phyloP scores from a whole-genome alignment of 1,284 basidiomycete species.

The Pholiota adiposa region DNA sequence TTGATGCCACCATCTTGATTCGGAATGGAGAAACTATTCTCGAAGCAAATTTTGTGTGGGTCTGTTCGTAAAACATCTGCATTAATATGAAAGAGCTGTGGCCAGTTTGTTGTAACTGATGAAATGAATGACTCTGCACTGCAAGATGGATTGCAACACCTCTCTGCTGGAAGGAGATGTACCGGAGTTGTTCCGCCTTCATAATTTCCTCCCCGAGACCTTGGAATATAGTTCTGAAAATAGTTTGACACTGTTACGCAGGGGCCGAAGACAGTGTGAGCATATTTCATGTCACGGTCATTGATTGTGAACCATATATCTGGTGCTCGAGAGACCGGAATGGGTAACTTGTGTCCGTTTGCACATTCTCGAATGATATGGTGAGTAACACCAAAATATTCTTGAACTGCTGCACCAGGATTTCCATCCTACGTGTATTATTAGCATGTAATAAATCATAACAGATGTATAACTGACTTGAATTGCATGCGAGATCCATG shows the following conservation, averaged over 20 bases:
- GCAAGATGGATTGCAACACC: neutral
- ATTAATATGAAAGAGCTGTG: neutral
- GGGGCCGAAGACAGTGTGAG: neutral
- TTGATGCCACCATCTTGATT: neutral
- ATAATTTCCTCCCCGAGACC: neutral
- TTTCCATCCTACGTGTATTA: neutral
- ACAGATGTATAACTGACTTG: neutral
- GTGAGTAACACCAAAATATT: constrained; percentile 1
- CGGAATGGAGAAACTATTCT: neutral
- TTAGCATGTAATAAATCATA: too few relatives aligned
- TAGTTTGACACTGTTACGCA: neutral
- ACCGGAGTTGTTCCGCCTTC: neutral
- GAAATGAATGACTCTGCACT: too few relatives aligned
- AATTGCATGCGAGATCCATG: neutral
- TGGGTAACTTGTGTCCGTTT: neutral
- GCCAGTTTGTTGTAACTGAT: neutral
- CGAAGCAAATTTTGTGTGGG: neutral
- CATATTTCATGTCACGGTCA: neutral
- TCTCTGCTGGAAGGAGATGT: neutral
- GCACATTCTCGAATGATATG: neutral
- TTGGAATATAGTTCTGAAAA: neutral
- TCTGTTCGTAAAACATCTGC: neutral
- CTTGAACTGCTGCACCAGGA: neutral
- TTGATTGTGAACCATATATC: constrained; percentile 2
- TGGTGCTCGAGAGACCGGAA: neutral